These are phyloP conservation scores for Suhomyces sp. DNA, from an alignment of 805 yeast species.

Conservation along the genomic window DNA sequence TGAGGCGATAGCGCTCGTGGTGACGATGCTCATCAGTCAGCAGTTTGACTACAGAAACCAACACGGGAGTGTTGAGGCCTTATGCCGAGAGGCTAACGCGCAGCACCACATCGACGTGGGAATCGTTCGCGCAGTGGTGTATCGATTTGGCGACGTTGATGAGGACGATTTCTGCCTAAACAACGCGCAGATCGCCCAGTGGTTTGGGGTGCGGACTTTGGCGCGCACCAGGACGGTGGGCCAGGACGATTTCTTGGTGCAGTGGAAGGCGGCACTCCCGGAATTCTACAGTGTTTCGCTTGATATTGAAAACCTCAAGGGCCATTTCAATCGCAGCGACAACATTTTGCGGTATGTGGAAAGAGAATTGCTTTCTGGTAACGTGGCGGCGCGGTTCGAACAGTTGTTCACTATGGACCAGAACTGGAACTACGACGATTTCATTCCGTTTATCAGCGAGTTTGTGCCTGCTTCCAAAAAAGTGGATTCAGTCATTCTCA, in stretches of 20 bases:
- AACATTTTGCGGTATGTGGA: constrained; percentile 54
- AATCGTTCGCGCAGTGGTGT: constrained; percentile 50
- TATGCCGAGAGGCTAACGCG: constrained; percentile 2
- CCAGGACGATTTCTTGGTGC: constrained; percentile 57
- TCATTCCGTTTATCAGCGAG: constrained; percentile 30
- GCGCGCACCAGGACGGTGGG: constrained; percentile 11
- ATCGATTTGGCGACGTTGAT: constrained; percentile 39
- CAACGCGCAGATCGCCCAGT: constrained; percentile 43
- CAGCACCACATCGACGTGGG: constrained; percentile 1
- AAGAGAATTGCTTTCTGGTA: constrained; percentile 41
- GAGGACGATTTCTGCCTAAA: constrained; percentile 38
- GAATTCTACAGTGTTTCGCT: constrained; percentile 59
- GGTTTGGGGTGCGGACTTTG: constrained; percentile 64
- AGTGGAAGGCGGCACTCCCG: constrained; percentile 64
- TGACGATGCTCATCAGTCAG: constrained; percentile 26
- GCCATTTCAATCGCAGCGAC: constrained; percentile 51
- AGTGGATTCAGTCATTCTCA: constrained; percentile 35
- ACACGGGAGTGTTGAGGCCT: constrained; percentile 21
- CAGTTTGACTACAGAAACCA: constrained; percentile 17
- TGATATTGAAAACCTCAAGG: constrained; percentile 52
- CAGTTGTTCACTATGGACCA: constrained; percentile 26
- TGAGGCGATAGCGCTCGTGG: constrained; percentile 23
- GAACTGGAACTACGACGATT: constrained; percentile 41
- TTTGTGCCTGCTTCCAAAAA: constrained; percentile 36
- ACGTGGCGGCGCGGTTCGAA: constrained; percentile 9